These are phyloP conservation scores for Gossypium raimondii DNA, from an alignment of 345 rosid species.

Conservation along the genomic window DNA sequence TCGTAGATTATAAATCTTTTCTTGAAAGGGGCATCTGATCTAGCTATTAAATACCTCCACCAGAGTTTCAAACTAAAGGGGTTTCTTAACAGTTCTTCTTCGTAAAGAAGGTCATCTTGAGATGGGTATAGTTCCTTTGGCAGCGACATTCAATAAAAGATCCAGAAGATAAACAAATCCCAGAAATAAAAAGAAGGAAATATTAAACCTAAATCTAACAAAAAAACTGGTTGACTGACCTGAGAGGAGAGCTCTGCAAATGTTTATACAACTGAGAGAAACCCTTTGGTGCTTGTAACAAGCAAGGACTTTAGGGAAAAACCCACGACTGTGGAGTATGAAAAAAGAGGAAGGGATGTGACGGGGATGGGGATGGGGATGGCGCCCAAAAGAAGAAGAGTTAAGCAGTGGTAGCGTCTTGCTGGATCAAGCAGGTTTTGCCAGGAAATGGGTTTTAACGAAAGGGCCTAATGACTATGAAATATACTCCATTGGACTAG, in stretches of 20 bases:
- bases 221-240: neutral
- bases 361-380: neutral
- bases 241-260: neutral
- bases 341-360: neutral
- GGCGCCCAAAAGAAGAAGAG: neutral
- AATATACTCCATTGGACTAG: neutral
- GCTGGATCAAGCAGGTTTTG: neutral
- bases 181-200: neutral
- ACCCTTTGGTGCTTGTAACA: neutral
- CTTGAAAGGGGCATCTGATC: conserved; percentile 60
- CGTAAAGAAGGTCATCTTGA: conserved; percentile 71
- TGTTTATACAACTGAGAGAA: neutral
- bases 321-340: neutral
- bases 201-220: neutral
- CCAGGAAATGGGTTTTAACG: neutral
- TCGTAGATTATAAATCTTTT: conserved; percentile 77
- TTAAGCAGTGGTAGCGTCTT: no score
- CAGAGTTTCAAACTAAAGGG: conserved; percentile 82
- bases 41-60: conserved; percentile 89
- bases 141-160: conserved; percentile 73
- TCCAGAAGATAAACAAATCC: conserved; percentile 14
- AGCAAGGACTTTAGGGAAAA: neutral
- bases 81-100: conserved; percentile 83
- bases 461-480: neutral
- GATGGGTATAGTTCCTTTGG: conserved; percentile 81